These are phyloP conservation scores for Pythium utonaiense DNA, from an alignment of 352 stramenopile genomes.

Conservation along the genomic window DNA sequence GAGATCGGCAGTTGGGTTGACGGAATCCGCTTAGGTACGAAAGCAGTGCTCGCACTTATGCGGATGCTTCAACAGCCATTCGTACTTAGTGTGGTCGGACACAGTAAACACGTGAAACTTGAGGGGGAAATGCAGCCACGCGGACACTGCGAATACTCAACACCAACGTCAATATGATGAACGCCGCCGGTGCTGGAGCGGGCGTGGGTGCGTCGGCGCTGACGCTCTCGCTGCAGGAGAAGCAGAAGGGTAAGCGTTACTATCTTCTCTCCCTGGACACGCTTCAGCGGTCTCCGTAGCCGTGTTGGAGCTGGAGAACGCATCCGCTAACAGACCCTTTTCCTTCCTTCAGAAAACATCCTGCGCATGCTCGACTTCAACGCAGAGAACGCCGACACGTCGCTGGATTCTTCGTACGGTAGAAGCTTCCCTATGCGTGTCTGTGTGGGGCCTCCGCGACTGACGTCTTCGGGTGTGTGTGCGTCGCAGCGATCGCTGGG, in stretches of 20 bases:
- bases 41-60: constrained; percentile 1
- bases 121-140: constrained; percentile 13
- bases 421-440: background rate
- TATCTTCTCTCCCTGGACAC: background rate
- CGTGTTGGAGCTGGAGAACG: background rate
- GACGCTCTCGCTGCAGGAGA: constrained; percentile 68
- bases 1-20: background rate
- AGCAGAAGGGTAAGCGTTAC: constrained; percentile 60
- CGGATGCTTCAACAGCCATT: background rate
- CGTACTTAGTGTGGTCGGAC: background rate
- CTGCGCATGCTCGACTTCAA: constrained; percentile 87
- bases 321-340: background rate
- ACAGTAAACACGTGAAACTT: background rate
- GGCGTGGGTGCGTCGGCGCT: constrained; percentile 16
- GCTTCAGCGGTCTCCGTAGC: background rate
- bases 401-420: constrained; percentile 37
- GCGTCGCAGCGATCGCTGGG: constrained; percentile 57
- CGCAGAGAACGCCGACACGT: constrained; percentile 42
- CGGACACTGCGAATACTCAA: constrained; percentile 1
- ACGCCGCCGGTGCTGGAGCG: constrained; percentile 4
- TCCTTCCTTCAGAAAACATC: constrained; percentile 48
- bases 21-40: background rate
- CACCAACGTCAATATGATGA: constrained; percentile 23
- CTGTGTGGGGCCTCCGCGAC: background rate
- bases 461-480: constrained; percentile 2